Evolutionary conservation across 257 asterid species (phyloP), one percentile per base, ranked within the genome.

Genomic region (Capsicum rhomboideum): DNA sequence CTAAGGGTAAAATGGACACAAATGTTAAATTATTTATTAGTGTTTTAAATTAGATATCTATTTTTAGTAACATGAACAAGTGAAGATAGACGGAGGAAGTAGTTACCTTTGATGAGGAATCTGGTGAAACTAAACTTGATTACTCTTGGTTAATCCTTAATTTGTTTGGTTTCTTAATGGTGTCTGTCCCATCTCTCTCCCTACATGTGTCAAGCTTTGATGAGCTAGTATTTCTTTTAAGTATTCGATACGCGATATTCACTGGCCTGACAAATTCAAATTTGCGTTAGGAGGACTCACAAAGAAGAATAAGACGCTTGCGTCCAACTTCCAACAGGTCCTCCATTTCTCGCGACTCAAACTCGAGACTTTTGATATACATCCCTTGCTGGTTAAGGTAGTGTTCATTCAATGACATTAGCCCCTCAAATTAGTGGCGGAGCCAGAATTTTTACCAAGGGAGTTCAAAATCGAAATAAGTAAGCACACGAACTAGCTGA

Each of bases 191-290:
- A 18, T 31, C 13, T 75, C 4, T 46, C 20, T 49, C 21, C 20
- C n/a, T 6, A 67, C 11, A 42, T 37, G 59, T 34, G 59, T 34
- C 78, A 34, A 34, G 17, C 46, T 68, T 4, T 20, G 52, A 68
- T 10, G 78, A 69, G 53, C 20, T 71, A 40, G 31, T 42, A 18
- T 7, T 10, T 40, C 0, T 67, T 18, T 37, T 37, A 68, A 37
- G 4, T 4, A 69, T 69, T 0, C 0, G 2, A 4, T 69, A 69
- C 2, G 5, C 10, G 5, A 34, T 37, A 34, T 0, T 37, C 6
- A 20, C 17, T 20, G 0, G 10, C 29, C 29, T 18, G 18, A 37
- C 10, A 0, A 40, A 71, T 34, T 0, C 10, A 0, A 20, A 40
- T 69, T 20, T 11, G 20, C 23, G 26, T 69, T 0, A 20, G 1